Evolutionary conservation across 2,329 filamentous ascomycete species (phyloP).

Genomic region (Fusarium pseudonygamai): DNA sequence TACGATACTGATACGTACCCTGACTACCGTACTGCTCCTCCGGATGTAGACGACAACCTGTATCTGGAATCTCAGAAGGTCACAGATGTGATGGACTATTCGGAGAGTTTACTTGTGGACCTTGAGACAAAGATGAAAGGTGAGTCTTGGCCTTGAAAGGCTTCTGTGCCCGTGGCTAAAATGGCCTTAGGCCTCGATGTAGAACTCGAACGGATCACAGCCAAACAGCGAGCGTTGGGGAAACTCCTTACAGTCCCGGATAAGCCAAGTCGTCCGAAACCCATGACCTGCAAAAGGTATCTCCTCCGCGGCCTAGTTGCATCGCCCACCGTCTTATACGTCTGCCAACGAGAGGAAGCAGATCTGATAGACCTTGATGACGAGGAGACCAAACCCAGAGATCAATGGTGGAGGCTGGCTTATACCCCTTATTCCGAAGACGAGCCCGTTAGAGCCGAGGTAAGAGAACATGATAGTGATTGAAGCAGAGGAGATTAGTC

Average conservation of each 20-base stretch:
- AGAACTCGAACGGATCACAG: constrained; percentile 46
- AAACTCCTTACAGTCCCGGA: constrained; percentile 52
- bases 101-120: constrained; percentile 48
- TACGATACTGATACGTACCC: constrained; percentile 52
- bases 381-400: constrained; percentile 42
- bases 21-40: constrained; percentile 53
- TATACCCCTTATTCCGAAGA: constrained; percentile 50
- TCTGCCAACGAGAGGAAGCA: constrained; percentile 56
- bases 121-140: constrained; percentile 48
- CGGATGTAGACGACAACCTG: constrained; percentile 48
- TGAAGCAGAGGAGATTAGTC: not conserved
- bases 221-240: constrained; percentile 52
- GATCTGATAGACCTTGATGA: constrained; percentile 56
- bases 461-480: constrained; percentile 41
- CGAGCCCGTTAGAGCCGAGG: constrained; percentile 60
- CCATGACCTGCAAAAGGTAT: constrained; percentile 57
- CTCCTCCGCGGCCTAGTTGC: constrained; percentile 62
- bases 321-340: constrained; percentile 57
- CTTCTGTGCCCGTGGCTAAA: constrained; percentile 30
- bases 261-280: constrained; percentile 48
- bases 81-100: constrained; percentile 47
- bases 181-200: constrained; percentile 41
- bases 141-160: constrained; percentile 40
- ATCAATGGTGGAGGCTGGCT: constrained; percentile 67
- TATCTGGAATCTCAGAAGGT: constrained; percentile 43